Base-by-base conservation (phyloP, 345 rosid species). In the Boechera stricta region DNA sequence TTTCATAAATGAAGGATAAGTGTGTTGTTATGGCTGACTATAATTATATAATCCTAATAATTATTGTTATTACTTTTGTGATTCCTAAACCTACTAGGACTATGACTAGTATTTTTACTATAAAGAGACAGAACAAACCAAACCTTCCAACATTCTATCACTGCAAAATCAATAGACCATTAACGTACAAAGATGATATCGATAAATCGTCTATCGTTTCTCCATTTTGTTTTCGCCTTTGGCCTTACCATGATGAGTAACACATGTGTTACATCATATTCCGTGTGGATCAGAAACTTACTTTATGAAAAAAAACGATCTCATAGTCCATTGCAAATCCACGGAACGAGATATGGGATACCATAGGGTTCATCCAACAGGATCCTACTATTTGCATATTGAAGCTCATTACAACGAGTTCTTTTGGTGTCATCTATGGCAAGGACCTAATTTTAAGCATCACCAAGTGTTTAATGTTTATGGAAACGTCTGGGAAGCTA, bases 311-410 rank as follows among this genome's bases (percentile, higher is more conserved):
- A 39, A 58, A 31, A 71, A 71, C 45, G 45, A 58, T 24, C 56
- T 71, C 56, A 58, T 58, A 45, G 26, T 45, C 24, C 66, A 57
- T 44, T 71, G 74, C 24, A 44, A 71, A 60, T 45, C 66, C 56
- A 12, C 18, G 4, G 4, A 32, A 0, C 5, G 21, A 44, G 66
- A 71, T 57, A 44, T 71, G 65, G 56, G 66, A 71, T 71, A 71
- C 65, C 64, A 71, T 44, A 71, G 45, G 8, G 10, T 57, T 13
- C 74, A 57, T 71, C 56, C 74, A 32, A 71, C 66, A 44, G 56
- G 66, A 56, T 32, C 45, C 10, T 71, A 21, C 24, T 21, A 21
- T 21, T 21, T 21, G 24, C 24, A 21, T 21, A 21, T 21, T 21
- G 24, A 21, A 21, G 24, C 24, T 21, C 24, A 21, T 1, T 21